Evolutionary conservation across 352 stramenopile genomes (phyloP), one percentile per base, ranked within the genome.

Genomic region (Phytophthora tubulina): DNA sequence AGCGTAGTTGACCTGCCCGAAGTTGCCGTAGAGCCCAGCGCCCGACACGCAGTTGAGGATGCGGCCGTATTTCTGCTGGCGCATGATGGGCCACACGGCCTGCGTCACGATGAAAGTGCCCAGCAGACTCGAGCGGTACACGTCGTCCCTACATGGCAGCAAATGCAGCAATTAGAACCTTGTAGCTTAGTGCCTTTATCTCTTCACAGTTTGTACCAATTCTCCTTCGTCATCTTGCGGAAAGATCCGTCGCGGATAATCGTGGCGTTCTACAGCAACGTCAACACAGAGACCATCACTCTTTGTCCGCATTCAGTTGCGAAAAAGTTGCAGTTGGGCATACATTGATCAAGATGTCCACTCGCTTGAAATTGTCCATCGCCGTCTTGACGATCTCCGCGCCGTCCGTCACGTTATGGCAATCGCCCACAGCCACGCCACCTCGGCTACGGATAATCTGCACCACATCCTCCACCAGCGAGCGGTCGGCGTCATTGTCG

Each of bases 341-440:
- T 75, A 91, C 83, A 67, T 93, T 93, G 65, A 93, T 90, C 63
- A 93, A 80, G 70, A 93, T 93, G 60, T 93, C 84, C 32, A 93
- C 62, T 36, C 84, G 76, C 6, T 79, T 61, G 56, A 85, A 93
- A 38, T 53, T 56, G 36, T 88, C 71, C 58, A 90, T 50, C 4
- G 79, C 80, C 2, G 65, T 81, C 58, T 80, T 73, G 2, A 87
- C 81, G 35, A 90, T 80, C 41, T 74, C 74, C 0, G 38, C 72
- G 36, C 83, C 85, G 5, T 92, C 71, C 53, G 73, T 78, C 14
- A 89, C 82, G 52, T 70, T 80, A 70, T 89, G 59, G 70, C 83
- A 78, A 49, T 91, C 78, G 2, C 71, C 70, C 44, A 90, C 71
- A 1, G 85, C 85, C 13, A 81, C 75, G 56, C 82, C 85, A 32